Percentiles rank a stretch among this genome's conserved stretches.
Evolutionary conservation across 331 rosid species (phyloP).

Genomic region (Telfairia occidentalis): DNA sequence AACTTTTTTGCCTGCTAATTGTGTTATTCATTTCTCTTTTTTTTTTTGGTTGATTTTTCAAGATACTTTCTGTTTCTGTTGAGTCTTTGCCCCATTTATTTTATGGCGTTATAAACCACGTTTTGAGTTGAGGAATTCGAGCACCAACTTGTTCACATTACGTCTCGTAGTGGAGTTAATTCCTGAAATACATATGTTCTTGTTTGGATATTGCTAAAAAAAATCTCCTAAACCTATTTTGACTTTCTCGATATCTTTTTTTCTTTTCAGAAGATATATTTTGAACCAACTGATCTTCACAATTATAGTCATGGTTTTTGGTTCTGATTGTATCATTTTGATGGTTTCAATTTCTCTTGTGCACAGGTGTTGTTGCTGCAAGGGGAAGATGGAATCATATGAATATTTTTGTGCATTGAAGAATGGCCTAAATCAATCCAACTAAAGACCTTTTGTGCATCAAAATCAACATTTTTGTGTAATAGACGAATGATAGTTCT

Average conservation of each 20-base stretch:
- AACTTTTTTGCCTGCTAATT: not conserved
- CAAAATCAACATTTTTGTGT: slow-evolving; percentile 29
- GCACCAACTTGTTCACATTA: not conserved
- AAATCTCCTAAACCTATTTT: not conserved
- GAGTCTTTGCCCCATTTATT: not conserved
- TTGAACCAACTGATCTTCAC: not conserved
- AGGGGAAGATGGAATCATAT: slow-evolving; percentile 64
- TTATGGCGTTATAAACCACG: not conserved
- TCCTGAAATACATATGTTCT: not conserved
- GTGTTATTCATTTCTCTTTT: not conserved
- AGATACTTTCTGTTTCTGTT: not conserved
- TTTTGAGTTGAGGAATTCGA: slow-evolving; percentile 1
- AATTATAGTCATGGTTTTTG: slow-evolving; percentile 13
- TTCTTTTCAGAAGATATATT: not conserved
- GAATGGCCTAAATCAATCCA: slow-evolving; percentile 30
- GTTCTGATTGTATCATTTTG: slow-evolving; percentile 60
- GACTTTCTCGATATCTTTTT: not conserved
- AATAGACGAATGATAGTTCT: slow-evolving; percentile 24
- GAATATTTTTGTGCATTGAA: slow-evolving; percentile 78
- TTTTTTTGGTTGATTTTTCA: not conserved
- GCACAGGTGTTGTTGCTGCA: slow-evolving; percentile 68
- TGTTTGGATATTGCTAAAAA: not conserved
- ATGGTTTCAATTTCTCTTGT: slow-evolving; percentile 61
- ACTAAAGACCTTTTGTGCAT: slow-evolving; percentile 34
- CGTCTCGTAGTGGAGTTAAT: not conserved